Evolutionary conservation across 306 rosid species (phyloP).

Genomic region (Pyrus pyrifolia): DNA sequence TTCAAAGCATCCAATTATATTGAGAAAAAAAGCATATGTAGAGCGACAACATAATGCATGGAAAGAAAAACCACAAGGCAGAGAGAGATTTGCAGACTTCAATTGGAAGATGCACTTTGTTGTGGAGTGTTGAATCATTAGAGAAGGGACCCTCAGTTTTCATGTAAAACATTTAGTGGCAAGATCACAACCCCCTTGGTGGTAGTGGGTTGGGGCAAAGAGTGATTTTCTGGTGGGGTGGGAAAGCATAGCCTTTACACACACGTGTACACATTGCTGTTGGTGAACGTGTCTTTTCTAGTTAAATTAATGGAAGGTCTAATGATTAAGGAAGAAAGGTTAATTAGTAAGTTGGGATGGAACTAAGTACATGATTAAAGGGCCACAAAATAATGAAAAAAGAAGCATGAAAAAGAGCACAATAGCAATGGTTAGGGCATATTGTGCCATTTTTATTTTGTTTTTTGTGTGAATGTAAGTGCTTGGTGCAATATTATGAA

Average conservation of each 20-base stretch:
- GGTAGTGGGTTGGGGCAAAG: conserved; percentile 19
- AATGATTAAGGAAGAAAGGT: conserved; percentile 29
- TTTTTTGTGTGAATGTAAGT: neutral
- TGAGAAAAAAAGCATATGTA: conserved; percentile 5
- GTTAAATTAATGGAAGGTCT: conserved; percentile 32
- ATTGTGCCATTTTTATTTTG: conserved; percentile 9
- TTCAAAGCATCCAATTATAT: conserved; percentile 11
- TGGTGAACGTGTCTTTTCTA: conserved; percentile 22
- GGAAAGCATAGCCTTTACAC: neutral
- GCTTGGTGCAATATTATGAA: conserved; percentile 19
- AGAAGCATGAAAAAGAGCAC: neutral
- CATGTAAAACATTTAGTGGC: neutral
- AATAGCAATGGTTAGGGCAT: conserved; percentile 26
- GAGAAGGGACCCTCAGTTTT: conserved; percentile 8
- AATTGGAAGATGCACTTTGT: conserved; percentile 17
- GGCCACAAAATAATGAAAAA: neutral
- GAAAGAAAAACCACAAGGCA: conserved; percentile 34
- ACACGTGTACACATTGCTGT: conserved; percentile 8
- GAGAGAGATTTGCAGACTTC: conserved; percentile 20
- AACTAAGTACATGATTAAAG: neutral
- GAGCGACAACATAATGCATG: conserved; percentile 42
- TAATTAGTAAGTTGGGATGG: conserved; percentile 22
- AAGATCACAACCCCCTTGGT: neutral
- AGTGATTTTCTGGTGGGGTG: conserved; percentile 10
- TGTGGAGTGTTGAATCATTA: conserved; percentile 29